Evolutionary conservation across 1,139 yeast species (phyloP).

Genomic region (Saccharomyces hybrid): DNA sequence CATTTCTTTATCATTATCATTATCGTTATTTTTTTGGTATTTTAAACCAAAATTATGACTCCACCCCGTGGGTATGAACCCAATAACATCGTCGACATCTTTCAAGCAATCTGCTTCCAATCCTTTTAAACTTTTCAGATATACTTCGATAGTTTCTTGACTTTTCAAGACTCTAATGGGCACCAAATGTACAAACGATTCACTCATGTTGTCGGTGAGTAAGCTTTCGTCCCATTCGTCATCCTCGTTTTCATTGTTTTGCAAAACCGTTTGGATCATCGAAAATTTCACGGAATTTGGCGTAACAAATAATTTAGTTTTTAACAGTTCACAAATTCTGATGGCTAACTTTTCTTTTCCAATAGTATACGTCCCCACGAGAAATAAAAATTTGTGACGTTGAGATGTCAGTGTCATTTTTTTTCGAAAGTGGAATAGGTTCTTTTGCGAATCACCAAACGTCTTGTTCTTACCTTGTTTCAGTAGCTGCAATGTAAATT

Average conservation of each 20-base stretch:
- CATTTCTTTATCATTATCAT: slow-evolving; percentile 6
- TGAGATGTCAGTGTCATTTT: slow-evolving; percentile 1
- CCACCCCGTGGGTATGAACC: slow-evolving; percentile 86
- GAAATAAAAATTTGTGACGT: slow-evolving; percentile 40
- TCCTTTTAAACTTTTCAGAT: slow-evolving; percentile 44
- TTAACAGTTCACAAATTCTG: slow-evolving; percentile 19
- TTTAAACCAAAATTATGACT: slow-evolving; percentile 20
- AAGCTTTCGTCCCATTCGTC: slow-evolving; percentile 19
- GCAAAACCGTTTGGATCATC: slow-evolving; percentile 9
- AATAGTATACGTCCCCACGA: slow-evolving; percentile 86
- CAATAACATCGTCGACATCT: slow-evolving; percentile 46
- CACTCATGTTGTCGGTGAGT: slow-evolving; percentile 38
- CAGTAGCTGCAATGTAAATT: slow-evolving; percentile 39
- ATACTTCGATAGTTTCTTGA: slow-evolving; percentile 38
- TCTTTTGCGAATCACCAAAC: slow-evolving; percentile 31
- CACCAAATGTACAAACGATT: slow-evolving; percentile 62
- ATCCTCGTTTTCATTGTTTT: slow-evolving; percentile 6
- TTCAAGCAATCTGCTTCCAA: slow-evolving; percentile 9
- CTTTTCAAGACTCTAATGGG: slow-evolving; percentile 47
- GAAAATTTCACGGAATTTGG: slow-evolving; percentile 13
- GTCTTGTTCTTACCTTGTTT: slow-evolving; percentile 26
- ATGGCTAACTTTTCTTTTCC: slow-evolving; percentile 86
- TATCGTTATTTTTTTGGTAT: slow-evolving; percentile 2
- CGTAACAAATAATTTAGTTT: slow-evolving; percentile 21
- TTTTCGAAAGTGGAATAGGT: slow-evolving; percentile 40